Evolutionary conservation across 139 green algal species (phyloP).

Genomic region (Chlamydomonas sphaeroides): DNA sequence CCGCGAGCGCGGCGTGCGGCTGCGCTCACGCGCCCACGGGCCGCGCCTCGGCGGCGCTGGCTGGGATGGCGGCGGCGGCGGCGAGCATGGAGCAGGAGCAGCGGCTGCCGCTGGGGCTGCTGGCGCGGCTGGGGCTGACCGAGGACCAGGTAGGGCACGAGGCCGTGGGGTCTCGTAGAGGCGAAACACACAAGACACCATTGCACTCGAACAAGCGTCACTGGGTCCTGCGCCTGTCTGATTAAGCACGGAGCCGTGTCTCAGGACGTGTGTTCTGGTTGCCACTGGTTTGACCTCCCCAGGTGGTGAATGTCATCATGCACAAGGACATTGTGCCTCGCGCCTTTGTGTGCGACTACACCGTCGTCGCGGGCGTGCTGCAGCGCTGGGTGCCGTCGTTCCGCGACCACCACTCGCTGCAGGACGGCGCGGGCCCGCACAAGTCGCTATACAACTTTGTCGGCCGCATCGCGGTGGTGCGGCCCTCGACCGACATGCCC

Average conservation of each 20-base stretch:
- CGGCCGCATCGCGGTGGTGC: slow-evolving; percentile 88
- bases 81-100: slow-evolving; percentile 16
- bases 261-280: no score
- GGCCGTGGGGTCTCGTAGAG: no score
- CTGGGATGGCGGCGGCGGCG: slow-evolving; percentile 1
- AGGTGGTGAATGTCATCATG: slow-evolving; percentile 92
- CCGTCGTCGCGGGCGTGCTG: slow-evolving; percentile 72
- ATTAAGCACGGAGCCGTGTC: no score
- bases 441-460: slow-evolving; percentile 91
- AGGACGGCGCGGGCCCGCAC: slow-evolving; percentile 13
- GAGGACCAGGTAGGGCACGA: slow-evolving; percentile 55
- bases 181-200: no score
- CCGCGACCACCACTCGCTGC: slow-evolving; percentile 80
- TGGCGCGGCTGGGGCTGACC: slow-evolving; percentile 47
- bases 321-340: slow-evolving; percentile 95
- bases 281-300: no score
- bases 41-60: neutral
- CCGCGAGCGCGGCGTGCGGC: neutral
- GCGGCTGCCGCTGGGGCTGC: slow-evolving; percentile 31
- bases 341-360: slow-evolving; percentile 99
- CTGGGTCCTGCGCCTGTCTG: no score
- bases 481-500: slow-evolving; percentile 64
- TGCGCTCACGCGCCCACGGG: neutral
- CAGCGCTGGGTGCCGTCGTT: slow-evolving; percentile 51
- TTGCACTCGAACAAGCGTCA: no score